Base-by-base conservation (phyloP, 2,329 filamentous ascomycete genomes). In the Xylogone sp. region DNA sequence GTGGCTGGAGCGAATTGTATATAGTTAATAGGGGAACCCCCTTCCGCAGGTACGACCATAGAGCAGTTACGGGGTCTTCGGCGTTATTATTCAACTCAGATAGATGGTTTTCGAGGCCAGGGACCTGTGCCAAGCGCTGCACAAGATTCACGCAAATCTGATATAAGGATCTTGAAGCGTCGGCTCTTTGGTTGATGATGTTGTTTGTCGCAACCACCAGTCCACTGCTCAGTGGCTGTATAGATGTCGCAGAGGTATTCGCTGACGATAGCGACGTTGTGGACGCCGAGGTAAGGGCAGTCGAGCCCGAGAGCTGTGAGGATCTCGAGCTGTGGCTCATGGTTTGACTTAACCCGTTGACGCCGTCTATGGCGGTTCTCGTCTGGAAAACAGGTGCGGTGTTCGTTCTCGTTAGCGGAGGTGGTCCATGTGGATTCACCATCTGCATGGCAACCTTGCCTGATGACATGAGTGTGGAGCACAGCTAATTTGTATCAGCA, bases 111-210 rank as follows among this genome's bases (percentile, higher is more conserved):
- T 90, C 84, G 66, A 97, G 97, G 53, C 83, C 87, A 3, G 91
- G 91, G 8, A 97, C 91, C 59, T 87, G 86, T 51, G 84, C 79
- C 55, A 99, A 76, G 56, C 94, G 84, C 71, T 87, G 84, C 67
- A 89, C 90, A 55, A 97, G 77, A 49, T 86, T 84, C 59, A 96
- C 81, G 69, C 94, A 97, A 69, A 96, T 96, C 71, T 97, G 93
- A 71, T 96, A 99, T 21, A 99, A 82, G 10, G 92, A 97, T 53
- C 87, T 82, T 51, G 89, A 90, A 59, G 94, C 92, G 68, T 96
- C 92, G 68, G 92, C 94, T 68, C 90, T 88, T 71, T 93, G 89
- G 73, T 99, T 99, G 77, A 99, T 96, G 69, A 99, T 96, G 70
- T 96, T 97, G 69, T 88, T 82, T 53, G 88, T 90, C 54, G 91